Percentiles rank a stretch among this genome's conserved stretches.
These are phyloP conservation scores for Solanum bulbocastanum DNA, from an alignment of 257 asterid genomes.

Conservation along the genomic window DNA sequence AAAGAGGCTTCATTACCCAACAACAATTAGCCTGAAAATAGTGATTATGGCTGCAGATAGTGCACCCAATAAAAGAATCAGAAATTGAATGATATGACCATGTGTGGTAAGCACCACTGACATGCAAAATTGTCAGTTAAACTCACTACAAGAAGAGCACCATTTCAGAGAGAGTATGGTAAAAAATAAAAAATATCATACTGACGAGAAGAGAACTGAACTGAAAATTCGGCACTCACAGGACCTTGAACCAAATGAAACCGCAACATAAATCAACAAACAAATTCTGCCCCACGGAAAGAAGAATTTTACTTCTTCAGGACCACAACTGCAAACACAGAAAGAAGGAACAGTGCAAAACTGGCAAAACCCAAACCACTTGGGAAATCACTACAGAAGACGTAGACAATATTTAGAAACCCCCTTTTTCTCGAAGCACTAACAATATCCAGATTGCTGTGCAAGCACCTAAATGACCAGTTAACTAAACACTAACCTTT, in stretches of 20 bases:
- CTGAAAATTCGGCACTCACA: neutral
- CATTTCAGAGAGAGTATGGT: neutral
- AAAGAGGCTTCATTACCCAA: neutral
- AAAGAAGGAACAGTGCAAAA: neutral
- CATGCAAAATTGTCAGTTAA: neutral
- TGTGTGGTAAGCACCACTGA: neutral
- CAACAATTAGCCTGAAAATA: neutral
- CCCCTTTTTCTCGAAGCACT: neutral
- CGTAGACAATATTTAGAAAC: neutral
- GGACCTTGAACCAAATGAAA: neutral
- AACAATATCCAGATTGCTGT: neutral
- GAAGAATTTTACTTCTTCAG: too few species aligned
- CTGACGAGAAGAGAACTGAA: neutral
- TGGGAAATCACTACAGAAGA: neutral
- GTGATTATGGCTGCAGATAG: neutral
- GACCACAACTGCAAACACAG: neutral
- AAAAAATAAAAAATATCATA: neutral
- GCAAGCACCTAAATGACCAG: neutral
- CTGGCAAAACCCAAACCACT: neutral
- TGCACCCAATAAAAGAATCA: neutral
- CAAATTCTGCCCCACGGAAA: neutral
- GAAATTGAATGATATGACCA: neutral
- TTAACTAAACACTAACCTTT: neutral
- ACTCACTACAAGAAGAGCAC: neutral
- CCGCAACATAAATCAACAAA: neutral